Evolutionary conservation across 495 filamentous ascomycete genomes (phyloP), one percentile per base, ranked within the genome.

Genomic region (Penicillium psychrofluorescens): DNA sequence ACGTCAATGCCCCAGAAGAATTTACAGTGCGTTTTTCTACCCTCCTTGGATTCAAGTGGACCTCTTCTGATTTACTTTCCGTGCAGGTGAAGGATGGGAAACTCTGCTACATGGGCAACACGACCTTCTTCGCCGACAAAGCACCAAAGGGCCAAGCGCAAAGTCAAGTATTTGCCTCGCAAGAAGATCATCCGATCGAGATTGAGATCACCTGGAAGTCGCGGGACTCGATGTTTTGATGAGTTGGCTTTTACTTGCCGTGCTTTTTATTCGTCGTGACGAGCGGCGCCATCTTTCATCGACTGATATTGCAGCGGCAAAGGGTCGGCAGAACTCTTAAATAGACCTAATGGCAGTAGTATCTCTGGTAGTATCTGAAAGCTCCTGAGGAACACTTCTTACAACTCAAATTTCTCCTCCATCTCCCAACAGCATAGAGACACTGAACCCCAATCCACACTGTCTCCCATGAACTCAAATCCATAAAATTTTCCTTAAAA

Each of bases 91-190:
- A 65, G 38, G 65, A 67, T n/a, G 66, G 63, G 3, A 68, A 67
- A 15, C 55, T 83, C 14, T 57, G 66, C 1, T 80, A 76, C 44
- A 30, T 55, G 5, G 74, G 63, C 27, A 75, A 64, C 38, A 69
- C 70, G 11, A 72, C 65, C 8, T 85, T 79, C 50, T 85, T 74
- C 49, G 78, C 80, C 1, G 68, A 73, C 29, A 74, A 74, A 28
- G 63, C 78, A 7, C 80, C 81, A 11, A 74, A 68, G 44, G 80
- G 79, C 8, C 51, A 45, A 5, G 57, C 55, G 8, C 57, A 70
- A 43, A 71, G 68, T 50, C 56, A 56, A 33, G 41, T 74, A 14
- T 74, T 57, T 38, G 58, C 58, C 28, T 58, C 63, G 8, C 39
- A 57, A 35, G 60, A 45, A 14, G 60, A 61, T 3, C 68, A 71